Evolutionary conservation across 2,329 filamentous ascomycete species (phyloP).

Genomic region (Graphiopsis chlorocephala): DNA sequence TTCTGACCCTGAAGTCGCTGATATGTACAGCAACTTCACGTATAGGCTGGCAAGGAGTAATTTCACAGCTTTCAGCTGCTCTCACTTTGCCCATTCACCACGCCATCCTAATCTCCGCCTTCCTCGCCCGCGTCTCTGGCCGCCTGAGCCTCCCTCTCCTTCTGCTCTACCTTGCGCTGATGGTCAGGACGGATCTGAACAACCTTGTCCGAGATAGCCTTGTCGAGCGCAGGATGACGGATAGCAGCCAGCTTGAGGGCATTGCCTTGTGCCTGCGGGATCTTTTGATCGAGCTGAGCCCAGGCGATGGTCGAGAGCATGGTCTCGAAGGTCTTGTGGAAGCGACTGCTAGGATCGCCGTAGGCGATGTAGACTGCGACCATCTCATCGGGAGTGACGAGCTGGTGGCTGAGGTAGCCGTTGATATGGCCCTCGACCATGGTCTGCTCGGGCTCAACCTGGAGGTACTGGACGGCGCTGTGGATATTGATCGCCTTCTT

Average conservation of each 20-base stretch:
- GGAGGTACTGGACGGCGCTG: conserved; percentile 16
- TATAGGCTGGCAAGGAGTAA: no score
- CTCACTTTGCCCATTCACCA: neutral
- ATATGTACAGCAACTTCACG: no score
- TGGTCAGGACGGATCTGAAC: neutral
- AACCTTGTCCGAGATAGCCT: neutral
- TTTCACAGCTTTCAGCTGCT: neutral
- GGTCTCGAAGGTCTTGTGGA: neutral
- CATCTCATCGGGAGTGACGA: conserved; percentile 15
- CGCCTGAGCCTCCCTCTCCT: neutral
- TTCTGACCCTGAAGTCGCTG: no score
- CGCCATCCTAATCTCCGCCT: neutral
- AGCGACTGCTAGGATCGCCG: neutral
- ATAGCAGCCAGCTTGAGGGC: neutral
- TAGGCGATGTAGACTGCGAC: conserved; percentile 6
- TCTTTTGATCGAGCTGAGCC: neutral
- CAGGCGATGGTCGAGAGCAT: neutral
- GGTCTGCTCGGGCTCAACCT: conserved; percentile 16
- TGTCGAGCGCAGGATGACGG: neutral
- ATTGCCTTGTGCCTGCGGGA: neutral
- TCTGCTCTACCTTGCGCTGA: neutral
- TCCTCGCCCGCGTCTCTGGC: neutral
- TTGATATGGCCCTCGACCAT: conserved; percentile 19
- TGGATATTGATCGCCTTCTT: conserved; percentile 13
- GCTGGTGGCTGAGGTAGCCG: conserved; percentile 16